Evolutionary conservation across 192 early-diverging fungal species (phyloP), one percentile per base, ranked within the genome.

Genomic region (Entrophospora sp.): DNA sequence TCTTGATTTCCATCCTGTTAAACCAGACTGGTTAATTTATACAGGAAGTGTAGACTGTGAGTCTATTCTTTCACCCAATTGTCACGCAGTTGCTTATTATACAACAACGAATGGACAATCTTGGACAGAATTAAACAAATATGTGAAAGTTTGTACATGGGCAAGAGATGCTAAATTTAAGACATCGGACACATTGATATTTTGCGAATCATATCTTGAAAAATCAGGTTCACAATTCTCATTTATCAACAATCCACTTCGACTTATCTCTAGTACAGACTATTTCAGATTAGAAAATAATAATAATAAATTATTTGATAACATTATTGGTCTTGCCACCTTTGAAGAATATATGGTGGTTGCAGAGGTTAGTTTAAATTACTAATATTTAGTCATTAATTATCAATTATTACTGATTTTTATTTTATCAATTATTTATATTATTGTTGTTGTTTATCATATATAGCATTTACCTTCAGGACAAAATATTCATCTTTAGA

Each of bases 1-100:
- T 24, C 55, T 91, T 49, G 82, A 83, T 40, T 99, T 96, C 80
- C 95, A 99, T 65, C 89, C 92, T 13, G 79, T 85, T 1, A 79
- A 91, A 30, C 73, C 83, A 2, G 90, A 92, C 62, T 96, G 90
- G 81, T 61, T 93, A 27, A 81, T 94, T 20, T 96, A 83, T 66
- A 61, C 92, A 43, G 91, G 85, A 22, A 79, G 83, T 52, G 71
- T 64, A 12, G 68, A 66, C 5, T 90, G 89, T 61, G 65, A 68
- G 5, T 51, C 61, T 14, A 68, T 75, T 0, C 66, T 79, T 27
- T 62, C 73, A 0, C 18, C 67, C 18, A 66, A 71, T 7, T 99
- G 96, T 66, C 85, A 83, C 62, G 80, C 86, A 12, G 78, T 85
- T 61, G 89, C 88, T 3, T 91, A 80, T 64, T 79, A 87, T 52